Evolutionary conservation across 495 filamentous ascomycete genomes (phyloP), one percentile per base, ranked within the genome.

Genomic region (Penicillium diatomitis): DNA sequence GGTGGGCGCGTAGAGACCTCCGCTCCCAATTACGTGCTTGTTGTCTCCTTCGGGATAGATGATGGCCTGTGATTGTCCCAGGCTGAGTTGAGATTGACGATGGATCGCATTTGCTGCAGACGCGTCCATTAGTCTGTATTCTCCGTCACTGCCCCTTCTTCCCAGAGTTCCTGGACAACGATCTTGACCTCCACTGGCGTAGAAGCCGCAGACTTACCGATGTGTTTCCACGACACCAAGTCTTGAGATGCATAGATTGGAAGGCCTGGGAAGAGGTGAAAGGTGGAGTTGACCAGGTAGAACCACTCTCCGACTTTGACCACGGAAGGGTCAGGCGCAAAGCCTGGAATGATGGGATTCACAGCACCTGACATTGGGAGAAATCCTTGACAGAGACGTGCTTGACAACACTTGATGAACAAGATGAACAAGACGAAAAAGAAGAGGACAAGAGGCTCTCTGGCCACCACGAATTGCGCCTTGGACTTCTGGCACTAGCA

Each of bases 191-290:
- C 38, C 12, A 40, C 12, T 40, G 9, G 8, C 20, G 20, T 20
- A 8, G 12, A 11, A 28, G 6, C 12, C 12, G 38, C 29, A 7
- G 29, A 42, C 29, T 32, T 32, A 42, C 40, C 40, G 9, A 42
- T 32, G 9, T 42, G 40, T 8, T 42, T 7, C 40, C 69, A 70
- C 38, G 50, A 38, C 6, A 51, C 49, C 11, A 72, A 49, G 46
- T 72, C 61, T 40, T 58, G 61, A 11, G 57, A 60, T 7, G 56
- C 58, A 45, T 69, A 67, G n/a, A 72, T 58, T 10, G 67, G 69
- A 3, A 69, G 32, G 0, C 69, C 69, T 0, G 69, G 67, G 44
- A 66, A 72, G 20, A 60, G 44, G 46, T 67, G 63, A 46, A 70
- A 72, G 28, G 55, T 63, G 7, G 67, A 69, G 10, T 59, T 64